Evolutionary conservation across 768 basidiomycete species (phyloP), one percentile per base, ranked within the genome.

Genomic region (Hericium alpestre): DNA sequence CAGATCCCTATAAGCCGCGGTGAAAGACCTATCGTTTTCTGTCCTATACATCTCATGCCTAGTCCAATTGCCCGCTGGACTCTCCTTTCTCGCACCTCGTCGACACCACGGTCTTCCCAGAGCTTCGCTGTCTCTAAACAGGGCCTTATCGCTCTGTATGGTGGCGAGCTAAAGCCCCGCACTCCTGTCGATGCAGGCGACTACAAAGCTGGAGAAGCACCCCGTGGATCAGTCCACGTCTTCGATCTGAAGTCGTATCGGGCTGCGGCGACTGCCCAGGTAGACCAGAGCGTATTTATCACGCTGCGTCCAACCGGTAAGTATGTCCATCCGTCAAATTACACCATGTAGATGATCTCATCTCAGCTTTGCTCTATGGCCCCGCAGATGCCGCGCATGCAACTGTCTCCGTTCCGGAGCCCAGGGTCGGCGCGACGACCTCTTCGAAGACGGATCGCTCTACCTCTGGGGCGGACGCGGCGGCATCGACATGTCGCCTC

Each of bases 381-480:
- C 32, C 9, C 1, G 32, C 8, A 32, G 32, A 32, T 32, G 32
- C 32, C 32, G 32, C 32, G 32, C 32, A 32, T 7, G 32, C 32
- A 1, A 32, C 1, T 10, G 8, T 32, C 32, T 7, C 6, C 38
- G 12, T 25, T 52, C 32, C 54, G 41, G 39, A 50, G 7, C 23
- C 54, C 1, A 11, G 49, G 11, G 41, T 57, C 25, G 58, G 47
- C 23, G 58, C 61, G 18, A 54, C 53, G 58, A n/a, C 51, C 23
- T 43, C 8, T 6, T 55, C 60, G 73, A 16, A 58, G 66, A 22
- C 47, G 55, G 50, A 56, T 66, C 56, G 49, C 61, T 76, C 47
- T 75, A 76, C 59, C 50, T 77, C 47, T 79, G 76, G 71, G 77
- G 76, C 3, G 76, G 78, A 3, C 69, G 77, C 16, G 74, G 75